phyloP scores from a whole-genome alignment of 495 filamentous ascomycete species.

The Tuber aestivum region DNA sequence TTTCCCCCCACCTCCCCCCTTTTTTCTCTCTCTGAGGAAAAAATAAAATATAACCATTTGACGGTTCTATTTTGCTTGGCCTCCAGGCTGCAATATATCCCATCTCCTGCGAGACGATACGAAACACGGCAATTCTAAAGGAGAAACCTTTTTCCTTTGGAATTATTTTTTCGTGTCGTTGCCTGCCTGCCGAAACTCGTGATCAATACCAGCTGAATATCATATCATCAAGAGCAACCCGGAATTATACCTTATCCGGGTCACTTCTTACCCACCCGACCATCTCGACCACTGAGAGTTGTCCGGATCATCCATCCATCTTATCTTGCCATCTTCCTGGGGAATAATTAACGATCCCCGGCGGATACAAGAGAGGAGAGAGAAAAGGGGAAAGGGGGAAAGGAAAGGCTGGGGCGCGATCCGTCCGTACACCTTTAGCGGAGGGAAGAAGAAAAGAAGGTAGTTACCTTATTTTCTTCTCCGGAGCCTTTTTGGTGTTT shows the following conservation, averaged over 20 bases:
- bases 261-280: background rate
- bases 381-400: background rate
- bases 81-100: slow-evolving; percentile 14
- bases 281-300: slow-evolving; percentile 11
- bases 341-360: slow-evolving; percentile 17
- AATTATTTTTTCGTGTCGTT: slow-evolving; percentile 14
- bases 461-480: background rate
- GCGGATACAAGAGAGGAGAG: background rate
- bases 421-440: background rate
- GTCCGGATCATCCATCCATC: slow-evolving; percentile 4
- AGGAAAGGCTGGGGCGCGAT: background rate
- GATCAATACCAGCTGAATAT: slow-evolving; percentile 20
- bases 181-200: slow-evolving; percentile 19
- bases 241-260: slow-evolving; percentile 5
- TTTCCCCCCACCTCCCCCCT: background rate
- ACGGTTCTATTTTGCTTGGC: slow-evolving; percentile 19
- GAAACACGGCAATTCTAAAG: slow-evolving; percentile 21
- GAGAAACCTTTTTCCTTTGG: slow-evolving; percentile 13
- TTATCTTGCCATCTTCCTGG: slow-evolving; percentile 15
- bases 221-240: slow-evolving; percentile 14
- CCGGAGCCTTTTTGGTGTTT: background rate
- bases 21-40: slow-evolving; percentile 6
- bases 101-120: slow-evolving; percentile 20
- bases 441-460: background rate
- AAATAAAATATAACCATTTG: slow-evolving; percentile 12